These are phyloP conservation scores for Cicer chorassanicum DNA, from an alignment of 306 rosid genomes.

Conservation along the genomic window DNA sequence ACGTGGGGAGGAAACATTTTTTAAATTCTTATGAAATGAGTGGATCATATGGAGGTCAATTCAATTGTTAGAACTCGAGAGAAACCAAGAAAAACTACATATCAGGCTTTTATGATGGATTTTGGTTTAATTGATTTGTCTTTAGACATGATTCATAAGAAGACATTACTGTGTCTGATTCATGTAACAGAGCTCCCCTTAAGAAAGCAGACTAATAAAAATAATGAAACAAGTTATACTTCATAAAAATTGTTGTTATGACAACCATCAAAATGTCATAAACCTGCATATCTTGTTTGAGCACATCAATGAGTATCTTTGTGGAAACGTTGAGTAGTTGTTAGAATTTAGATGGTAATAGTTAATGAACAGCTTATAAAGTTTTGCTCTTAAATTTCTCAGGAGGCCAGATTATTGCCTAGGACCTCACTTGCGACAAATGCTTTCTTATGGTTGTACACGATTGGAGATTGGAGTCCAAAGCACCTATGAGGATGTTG, in stretches of 20 bases:
- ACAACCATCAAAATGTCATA: not conserved
- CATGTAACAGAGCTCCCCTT: not conserved
- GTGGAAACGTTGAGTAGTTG: conserved; percentile 4
- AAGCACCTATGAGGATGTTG: conserved; percentile 98
- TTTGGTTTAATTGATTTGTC: not conserved
- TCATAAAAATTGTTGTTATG: not conserved
- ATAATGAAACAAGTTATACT: conserved; percentile 4
- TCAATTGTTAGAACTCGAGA: not conserved
- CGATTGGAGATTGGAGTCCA: conserved; percentile 97
- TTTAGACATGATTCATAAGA: not conserved
- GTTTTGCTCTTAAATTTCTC: conserved; percentile 44
- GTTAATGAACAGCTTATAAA: conserved; percentile 28
- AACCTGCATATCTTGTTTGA: conserved; percentile 19
- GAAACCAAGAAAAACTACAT: not conserved
- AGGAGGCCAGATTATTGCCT: conserved; percentile 99
- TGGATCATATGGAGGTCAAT: not conserved
- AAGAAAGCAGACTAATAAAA: conserved; percentile 5
- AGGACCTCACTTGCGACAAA: conserved; percentile 97
- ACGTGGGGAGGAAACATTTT: not conserved
- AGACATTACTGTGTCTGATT: not conserved
- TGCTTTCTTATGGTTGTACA: conserved; percentile 96
- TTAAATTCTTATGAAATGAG: not conserved
- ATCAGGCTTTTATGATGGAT: not conserved
- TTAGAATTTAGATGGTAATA: conserved; percentile 13
- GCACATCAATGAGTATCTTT: conserved; percentile 30